Evolutionary conservation across 345 rosid species (phyloP).

Genomic region (Triadica sebifera): DNA sequence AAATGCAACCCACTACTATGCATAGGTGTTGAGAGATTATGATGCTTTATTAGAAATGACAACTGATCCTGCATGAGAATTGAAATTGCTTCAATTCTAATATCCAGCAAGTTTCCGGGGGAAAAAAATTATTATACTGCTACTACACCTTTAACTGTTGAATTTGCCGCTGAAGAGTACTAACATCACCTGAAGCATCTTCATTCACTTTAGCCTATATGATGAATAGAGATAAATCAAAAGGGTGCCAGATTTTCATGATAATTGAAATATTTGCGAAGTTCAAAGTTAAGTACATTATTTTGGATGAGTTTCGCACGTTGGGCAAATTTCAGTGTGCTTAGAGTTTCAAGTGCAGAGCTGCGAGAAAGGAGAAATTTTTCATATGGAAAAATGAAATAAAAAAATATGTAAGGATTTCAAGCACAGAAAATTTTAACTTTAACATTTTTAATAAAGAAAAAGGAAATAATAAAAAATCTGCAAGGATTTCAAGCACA

Average conservation of each 20-base stretch:
- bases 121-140: slow-evolving; percentile 2
- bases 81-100: slow-evolving; percentile 22
- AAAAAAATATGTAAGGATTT: background rate
- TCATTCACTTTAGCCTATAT: slow-evolving; percentile 87
- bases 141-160: slow-evolving; percentile 62
- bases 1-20: slow-evolving; percentile 31
- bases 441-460: too few species aligned
- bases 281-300: slow-evolving; percentile 46
- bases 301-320: slow-evolving; percentile 96
- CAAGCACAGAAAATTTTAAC: slow-evolving; percentile 16
- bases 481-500: background rate
- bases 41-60: slow-evolving; percentile 57
- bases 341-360: slow-evolving; percentile 80
- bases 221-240: slow-evolving; percentile 20
- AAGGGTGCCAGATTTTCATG: slow-evolving; percentile 9
- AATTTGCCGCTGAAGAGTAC: slow-evolving; percentile 78
- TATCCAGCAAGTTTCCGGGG: slow-evolving; percentile 3
- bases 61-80: slow-evolving; percentile 59
- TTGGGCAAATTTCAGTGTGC: slow-evolving; percentile 95
- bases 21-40: slow-evolving; percentile 38
- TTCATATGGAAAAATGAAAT: background rate
- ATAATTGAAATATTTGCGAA: slow-evolving; percentile 9
- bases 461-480: too few species aligned
- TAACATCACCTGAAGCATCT: slow-evolving; percentile 89
- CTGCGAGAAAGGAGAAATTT: slow-evolving; percentile 43